Evolutionary conservation across 768 basidiomycete genomes (phyloP).

Genomic region (Russula earlei): DNA sequence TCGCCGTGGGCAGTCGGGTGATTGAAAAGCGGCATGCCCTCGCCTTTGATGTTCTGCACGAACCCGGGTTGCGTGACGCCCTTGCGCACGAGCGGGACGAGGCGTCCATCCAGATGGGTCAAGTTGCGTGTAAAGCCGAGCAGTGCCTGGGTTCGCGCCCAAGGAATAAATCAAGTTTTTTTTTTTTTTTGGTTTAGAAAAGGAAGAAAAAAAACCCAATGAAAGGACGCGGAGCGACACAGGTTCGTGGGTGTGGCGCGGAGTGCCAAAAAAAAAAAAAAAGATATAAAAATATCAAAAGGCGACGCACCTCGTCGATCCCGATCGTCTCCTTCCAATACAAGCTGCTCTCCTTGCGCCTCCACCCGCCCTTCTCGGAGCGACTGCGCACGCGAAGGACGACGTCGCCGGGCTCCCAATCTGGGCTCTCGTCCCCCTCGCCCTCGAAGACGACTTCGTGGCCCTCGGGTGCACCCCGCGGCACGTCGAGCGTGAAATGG

Average conservation of each 20-base stretch:
- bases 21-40: slow-evolving; percentile 80
- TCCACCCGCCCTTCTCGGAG: slow-evolving; percentile 71
- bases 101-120: slow-evolving; percentile 85
- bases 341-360: slow-evolving; percentile 81
- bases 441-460: slow-evolving; percentile 90
- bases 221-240: too few relatives aligned
- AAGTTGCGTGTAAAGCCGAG: slow-evolving; percentile 91
- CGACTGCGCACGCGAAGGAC: slow-evolving; percentile 75
- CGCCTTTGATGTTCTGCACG: slow-evolving; percentile 75
- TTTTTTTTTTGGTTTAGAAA: too few relatives aligned
- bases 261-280: too few relatives aligned
- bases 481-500: slow-evolving; percentile 77
- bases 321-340: slow-evolving; percentile 91
- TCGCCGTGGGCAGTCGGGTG: slow-evolving; percentile 51
- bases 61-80: slow-evolving; percentile 92
- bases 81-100: slow-evolving; percentile 55
- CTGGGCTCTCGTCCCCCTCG: slow-evolving; percentile 93
- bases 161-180: background rate
- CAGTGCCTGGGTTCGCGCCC: slow-evolving; percentile 79
- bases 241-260: background rate
- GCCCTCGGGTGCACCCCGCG: slow-evolving; percentile 85
- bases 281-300: too few relatives aligned
- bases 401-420: slow-evolving; percentile 94
- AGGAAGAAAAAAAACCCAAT: background rate
- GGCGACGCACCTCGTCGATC: slow-evolving; percentile 64